Evolutionary conservation across 805 yeast species (phyloP).

Genomic region (Lipomyces anomalus): DNA sequence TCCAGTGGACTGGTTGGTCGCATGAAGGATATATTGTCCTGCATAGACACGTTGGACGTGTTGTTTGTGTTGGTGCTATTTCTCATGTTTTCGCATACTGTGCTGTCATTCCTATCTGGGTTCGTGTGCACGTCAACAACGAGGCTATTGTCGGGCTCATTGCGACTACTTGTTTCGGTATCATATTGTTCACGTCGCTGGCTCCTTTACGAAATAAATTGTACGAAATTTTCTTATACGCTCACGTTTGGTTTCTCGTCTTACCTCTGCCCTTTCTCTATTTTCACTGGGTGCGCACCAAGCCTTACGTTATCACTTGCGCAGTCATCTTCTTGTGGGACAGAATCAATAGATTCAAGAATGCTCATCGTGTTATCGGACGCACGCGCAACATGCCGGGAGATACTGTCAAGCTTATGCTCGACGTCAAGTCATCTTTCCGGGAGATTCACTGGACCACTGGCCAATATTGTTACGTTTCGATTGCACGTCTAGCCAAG

Average conservation of each 20-base stretch:
- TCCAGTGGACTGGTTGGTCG: slow-evolving; percentile 25
- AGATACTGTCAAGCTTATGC: slow-evolving; percentile 22
- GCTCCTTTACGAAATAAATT: slow-evolving; percentile 20
- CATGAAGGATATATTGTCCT: slow-evolving; percentile 24
- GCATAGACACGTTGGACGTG: slow-evolving; percentile 25
- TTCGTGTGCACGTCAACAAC: slow-evolving; percentile 19
- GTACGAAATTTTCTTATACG: slow-evolving; percentile 21
- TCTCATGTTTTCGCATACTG: slow-evolving; percentile 24
- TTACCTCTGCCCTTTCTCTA: slow-evolving; percentile 22
- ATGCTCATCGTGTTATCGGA: slow-evolving; percentile 21
- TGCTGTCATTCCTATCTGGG: slow-evolving; percentile 22
- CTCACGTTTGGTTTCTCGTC: slow-evolving; percentile 24
- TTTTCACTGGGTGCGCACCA: slow-evolving; percentile 24
- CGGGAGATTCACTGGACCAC: slow-evolving; percentile 25
- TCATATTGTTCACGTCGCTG: slow-evolving; percentile 21
- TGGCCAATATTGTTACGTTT: slow-evolving; percentile 24
- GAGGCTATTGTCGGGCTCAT: slow-evolving; percentile 24
- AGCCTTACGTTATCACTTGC: slow-evolving; percentile 23
- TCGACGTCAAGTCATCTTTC: slow-evolving; percentile 21
- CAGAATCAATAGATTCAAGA: slow-evolving; percentile 18
- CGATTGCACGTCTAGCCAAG: slow-evolving; percentile 19
- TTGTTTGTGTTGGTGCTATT: slow-evolving; percentile 21
- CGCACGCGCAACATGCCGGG: slow-evolving; percentile 18
- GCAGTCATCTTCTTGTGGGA: slow-evolving; percentile 24
- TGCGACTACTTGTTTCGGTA: slow-evolving; percentile 24